These are phyloP conservation scores for Magnaporthales sp. DNA, from an alignment of 2,329 filamentous ascomycete species.

Conservation along the genomic window DNA sequence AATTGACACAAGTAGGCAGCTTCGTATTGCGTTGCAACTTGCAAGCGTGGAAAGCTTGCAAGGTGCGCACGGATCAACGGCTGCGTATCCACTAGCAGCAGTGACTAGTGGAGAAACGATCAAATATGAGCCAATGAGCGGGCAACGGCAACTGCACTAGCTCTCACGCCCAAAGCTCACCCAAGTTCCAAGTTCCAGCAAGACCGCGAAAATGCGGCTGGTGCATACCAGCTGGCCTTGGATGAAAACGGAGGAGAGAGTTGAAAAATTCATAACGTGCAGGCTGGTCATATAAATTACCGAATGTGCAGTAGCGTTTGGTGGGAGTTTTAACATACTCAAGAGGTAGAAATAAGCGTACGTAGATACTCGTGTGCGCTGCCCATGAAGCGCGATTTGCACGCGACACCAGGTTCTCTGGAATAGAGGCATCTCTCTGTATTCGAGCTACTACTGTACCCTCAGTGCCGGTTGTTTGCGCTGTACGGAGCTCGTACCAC, in stretches of 20 bases:
- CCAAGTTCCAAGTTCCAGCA: not conserved
- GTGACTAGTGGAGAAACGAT: not conserved
- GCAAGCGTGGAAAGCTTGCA: not conserved
- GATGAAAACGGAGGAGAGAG: not conserved
- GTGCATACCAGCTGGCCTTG: not conserved
- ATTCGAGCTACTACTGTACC: not conserved
- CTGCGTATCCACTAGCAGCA: not conserved
- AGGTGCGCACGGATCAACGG: not conserved
- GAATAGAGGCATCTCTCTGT: not conserved
- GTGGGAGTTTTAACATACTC: not conserved
- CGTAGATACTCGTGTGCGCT: not conserved
- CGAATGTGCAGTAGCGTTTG: not conserved
- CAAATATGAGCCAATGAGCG: not conserved
- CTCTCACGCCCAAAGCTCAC: not conserved
- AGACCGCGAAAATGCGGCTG: not conserved
- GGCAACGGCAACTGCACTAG: not conserved
- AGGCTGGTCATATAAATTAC: not conserved
- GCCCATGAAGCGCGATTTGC: not conserved
- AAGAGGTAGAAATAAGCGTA: not conserved
- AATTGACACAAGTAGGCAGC: conserved; percentile 2
- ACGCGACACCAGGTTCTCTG: not conserved
- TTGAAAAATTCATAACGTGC: not conserved
- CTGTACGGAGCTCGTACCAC: not conserved
- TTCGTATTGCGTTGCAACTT: not conserved
- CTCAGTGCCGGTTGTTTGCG: not conserved